A percentile compares a stretch with the other conserved stretches of the same genome.
Evolutionary conservation across 768 basidiomycete species (phyloP).

Genomic region (Hygrophorus russula): DNA sequence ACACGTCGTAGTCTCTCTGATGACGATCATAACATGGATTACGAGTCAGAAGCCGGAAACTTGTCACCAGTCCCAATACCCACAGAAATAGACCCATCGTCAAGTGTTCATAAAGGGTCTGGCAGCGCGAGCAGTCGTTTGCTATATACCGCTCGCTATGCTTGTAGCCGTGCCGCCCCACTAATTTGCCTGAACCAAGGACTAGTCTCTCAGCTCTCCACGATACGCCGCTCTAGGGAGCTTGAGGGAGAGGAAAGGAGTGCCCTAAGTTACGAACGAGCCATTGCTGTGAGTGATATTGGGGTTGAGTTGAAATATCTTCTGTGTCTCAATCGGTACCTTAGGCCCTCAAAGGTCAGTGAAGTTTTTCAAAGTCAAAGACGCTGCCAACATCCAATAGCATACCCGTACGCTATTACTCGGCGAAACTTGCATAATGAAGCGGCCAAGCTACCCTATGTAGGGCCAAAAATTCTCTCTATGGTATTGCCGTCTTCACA

Average conservation of each 20-base stretch:
- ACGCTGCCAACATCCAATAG: neutral
- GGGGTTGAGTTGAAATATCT: neutral
- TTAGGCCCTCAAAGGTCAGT: conserved; percentile 38
- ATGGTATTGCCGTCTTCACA: conserved; percentile 1
- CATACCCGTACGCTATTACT: conserved; percentile 6
- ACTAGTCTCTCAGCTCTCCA: conserved; percentile 44
- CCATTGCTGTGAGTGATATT: conserved; percentile 47
- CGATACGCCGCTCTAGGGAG: conserved; percentile 45
- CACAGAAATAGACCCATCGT: conserved; percentile 3
- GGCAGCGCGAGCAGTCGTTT: conserved; percentile 12
- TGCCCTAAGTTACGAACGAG: conserved; percentile 61
- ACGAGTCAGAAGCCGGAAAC: conserved; percentile 3
- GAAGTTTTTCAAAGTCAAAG: neutral
- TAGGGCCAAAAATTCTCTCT: conserved; percentile 5
- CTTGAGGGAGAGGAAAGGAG: conserved; percentile 61
- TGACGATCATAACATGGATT: conserved; percentile 14
- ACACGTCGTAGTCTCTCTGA: conserved; percentile 35
- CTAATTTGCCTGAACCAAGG: conserved; percentile 60
- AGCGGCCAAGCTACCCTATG: conserved; percentile 2
- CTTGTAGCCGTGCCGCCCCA: conserved; percentile 54
- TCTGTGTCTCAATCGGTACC: conserved; percentile 1
- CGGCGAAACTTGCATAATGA: neutral
- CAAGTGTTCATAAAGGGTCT: neutral
- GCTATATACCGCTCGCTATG: conserved; percentile 31
- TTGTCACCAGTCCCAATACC: neutral